Base-by-base conservation (phyloP, 2,329 filamentous ascomycete species). In the Hymenoscyphus linearis region DNA sequence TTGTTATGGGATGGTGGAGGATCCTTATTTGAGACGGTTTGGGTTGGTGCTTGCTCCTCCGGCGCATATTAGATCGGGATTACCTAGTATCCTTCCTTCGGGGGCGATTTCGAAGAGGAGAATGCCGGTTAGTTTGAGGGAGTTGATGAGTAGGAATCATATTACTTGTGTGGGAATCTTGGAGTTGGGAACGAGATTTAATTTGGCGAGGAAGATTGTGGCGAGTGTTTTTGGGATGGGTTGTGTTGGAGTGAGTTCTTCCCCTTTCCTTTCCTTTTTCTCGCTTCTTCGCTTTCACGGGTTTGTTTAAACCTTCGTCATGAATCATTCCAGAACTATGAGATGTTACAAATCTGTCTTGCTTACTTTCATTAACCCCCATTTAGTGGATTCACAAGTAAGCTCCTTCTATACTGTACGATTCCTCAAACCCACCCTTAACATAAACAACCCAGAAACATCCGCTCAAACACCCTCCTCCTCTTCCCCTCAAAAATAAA, bases 171-270 rank as follows among this genome's bases (percentile, higher is more conserved):
- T 58, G 1, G 55, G 65, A 12, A 66, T 60, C 5, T 75, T 78
- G 2, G 77, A 80, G 60, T 74, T 80, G 14, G 73, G 77, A 57
- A 74, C 75, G 57, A 72, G 78, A n/a, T 74, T 80, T 55, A 65
- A 62, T 10, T 73, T 80, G 1, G 79, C 78, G 1, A 71, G 73
- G 55, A 77, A 73, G 7, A 72, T 81, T 22, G 75, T 76, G 35
- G 74, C 77, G 53, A 75, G 78, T n/a, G 69, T 80, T 7, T 77
- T 77, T 72, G 78, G 78, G 55, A 77, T 82, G 55, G 79, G 82
- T 68, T 79, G 78, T 4, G 77, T 82, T 50, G 80, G 80, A 67
- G 58, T 59, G 54, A 54, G 58, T 31, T 31, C 22, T 50, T 31
- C 27, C 4, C 16, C n/a, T 10, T 47, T 25, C 12, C 2, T 22